Evolutionary conservation across 2,329 filamentous ascomycete species (phyloP), one percentile per base, ranked within the genome.

Genomic region (Allantophomopsis lycopodina): DNA sequence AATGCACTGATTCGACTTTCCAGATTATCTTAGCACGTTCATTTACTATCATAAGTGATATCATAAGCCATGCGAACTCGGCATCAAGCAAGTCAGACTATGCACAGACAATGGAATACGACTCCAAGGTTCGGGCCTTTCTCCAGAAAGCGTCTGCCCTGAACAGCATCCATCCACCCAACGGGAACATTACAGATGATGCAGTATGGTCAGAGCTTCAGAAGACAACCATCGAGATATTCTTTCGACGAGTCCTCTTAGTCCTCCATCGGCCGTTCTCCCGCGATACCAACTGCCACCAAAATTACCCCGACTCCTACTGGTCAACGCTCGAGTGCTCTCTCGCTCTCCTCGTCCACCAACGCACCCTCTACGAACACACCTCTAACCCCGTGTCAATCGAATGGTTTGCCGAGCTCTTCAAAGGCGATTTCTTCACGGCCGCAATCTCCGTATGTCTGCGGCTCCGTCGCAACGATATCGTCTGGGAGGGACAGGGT

Each of bases 161-260:
- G 20, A 17, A 20, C 16, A 20, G 12, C 12, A 8, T 20, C 7
- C 7, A 18, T 36, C 6, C 7, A 14, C 8, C 16, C 4, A 32
- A 10, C 4, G 20, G 28, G 15, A 18, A n/a, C 8, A 20, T 7
- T 21, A 32, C 33, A 18, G 3, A 17, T 30, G 14, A 17, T 6
- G 37, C 20, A 14, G n/a, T 16, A 6, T 20, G 18, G 18, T 3
- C 15, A 5, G 12, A 17, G 7, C 69, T 69, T 42, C 61, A 67
- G 32, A 53, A 60, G 2, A 71, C 71, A 42, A 49, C 75, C 5
- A 53, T 72, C 18, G 64, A 73, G 37, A 65, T 68, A 32, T 56
- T 70, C 0, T 57, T 70, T 4, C 66, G 68, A 5, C 68, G 73
- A 12, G 76, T 73, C 47, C 47, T 76, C 2, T 61, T 77, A 12